Base-by-base conservation (phyloP, 2,329 filamentous ascomycete species). In the Colletotrichum sp. region DNA sequence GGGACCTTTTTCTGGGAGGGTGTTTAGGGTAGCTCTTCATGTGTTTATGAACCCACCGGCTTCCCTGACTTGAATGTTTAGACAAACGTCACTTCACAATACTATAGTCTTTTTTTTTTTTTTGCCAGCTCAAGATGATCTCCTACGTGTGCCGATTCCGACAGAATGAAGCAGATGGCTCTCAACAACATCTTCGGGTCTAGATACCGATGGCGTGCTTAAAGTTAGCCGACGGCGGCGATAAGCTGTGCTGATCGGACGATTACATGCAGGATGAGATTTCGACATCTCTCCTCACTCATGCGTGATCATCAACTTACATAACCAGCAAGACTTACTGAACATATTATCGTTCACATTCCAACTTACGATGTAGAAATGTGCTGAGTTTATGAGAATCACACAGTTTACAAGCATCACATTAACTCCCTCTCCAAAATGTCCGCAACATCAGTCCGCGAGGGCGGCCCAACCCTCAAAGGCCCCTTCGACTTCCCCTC, bases 1-100 rank as follows among this genome's bases (percentile, higher is more conserved):
- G 22, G 65, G 30, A 76, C 70, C 3, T 77, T 77, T 6, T 76
- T 76, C 11, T 77, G 76, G 76, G 68, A 73, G 13, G 76, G 76
- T 5, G 39, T 77, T n/a, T 77, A 27, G 73, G 8, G 1, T 16
- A 25, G 27, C 27, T 67, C 4, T 13, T 34, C 4, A 9, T 2
- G 19, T 19, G 1, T n/a, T 30, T 22, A 22, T 22, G n/a, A n/a
- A 2, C 6, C 11, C 19, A 30, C 8, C 4, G 28, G 1, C 16
- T 28, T 15, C 4, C 13, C 11, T 48, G 44, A 2, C 11, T 22
- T 22, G 11, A 22, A 1, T 8, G 4, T 52, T n/a, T 7, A 52
- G n/a, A 48, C 3, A 6, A 52, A 8, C 6, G 6, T 22, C n/a
- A 13, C 11, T 52, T 52, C 11, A 52, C 6, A 25, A 52, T 13